phyloP scores from a whole-genome alignment of 179 eudicot species.

The Spinacia oleracea region DNA sequence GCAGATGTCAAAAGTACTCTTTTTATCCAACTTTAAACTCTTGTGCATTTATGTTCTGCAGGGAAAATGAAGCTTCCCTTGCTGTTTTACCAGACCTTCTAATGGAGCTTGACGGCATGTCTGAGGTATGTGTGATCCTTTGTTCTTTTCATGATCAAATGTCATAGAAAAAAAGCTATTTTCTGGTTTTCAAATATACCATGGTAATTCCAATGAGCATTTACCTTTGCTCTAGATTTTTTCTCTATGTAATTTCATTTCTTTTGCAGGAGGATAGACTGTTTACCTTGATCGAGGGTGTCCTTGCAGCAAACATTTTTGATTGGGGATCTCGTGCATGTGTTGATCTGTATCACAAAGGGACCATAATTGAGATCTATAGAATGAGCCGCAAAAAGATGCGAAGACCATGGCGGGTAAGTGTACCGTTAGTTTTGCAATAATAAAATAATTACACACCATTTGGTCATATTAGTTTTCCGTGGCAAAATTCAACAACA shows the following conservation, averaged over 20 bases:
- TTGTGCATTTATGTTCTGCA: conserved; percentile 21
- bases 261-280: conserved; percentile 67
- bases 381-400: conserved; percentile 97
- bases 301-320: conserved; percentile 96
- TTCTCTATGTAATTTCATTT: not conserved
- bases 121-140: conserved; percentile 56
- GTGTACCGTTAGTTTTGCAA: conserved; percentile 21
- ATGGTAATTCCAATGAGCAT: not conserved
- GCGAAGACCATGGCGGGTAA: conserved; percentile 98
- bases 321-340: conserved; percentile 99
- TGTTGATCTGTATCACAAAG: conserved; percentile 95
- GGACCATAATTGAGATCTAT: conserved; percentile 94
- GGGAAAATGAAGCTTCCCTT: conserved; percentile 99
- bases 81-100: conserved; percentile 93
- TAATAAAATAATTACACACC: not conserved
- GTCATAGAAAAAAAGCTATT: not conserved
- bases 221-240: not conserved
- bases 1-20: not conserved
- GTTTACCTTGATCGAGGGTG: conserved; percentile 87
- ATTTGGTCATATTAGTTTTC: not conserved
- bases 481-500: not conserved
- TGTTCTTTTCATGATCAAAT: not conserved
- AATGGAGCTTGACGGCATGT: conserved; percentile 85
- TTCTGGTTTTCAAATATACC: not conserved
- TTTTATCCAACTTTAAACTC: not conserved